Percentiles rank a stretch among this genome's conserved stretches.
Evolutionary conservation across 192 early-diverging fungal species (phyloP).

Genomic region (Chytriomyces sp.): DNA sequence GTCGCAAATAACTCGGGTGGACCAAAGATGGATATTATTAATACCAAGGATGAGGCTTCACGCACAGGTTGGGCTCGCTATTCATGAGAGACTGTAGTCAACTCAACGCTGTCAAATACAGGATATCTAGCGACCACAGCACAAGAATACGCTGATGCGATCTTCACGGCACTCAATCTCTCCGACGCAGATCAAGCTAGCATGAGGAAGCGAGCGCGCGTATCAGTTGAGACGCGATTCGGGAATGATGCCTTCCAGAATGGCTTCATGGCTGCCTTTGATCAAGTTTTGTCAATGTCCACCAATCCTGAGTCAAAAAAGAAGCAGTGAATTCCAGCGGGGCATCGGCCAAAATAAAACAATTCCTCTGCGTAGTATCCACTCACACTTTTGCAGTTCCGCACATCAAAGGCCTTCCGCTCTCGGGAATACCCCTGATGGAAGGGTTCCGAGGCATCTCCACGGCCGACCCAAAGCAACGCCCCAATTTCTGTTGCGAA

Average conservation of each 20-base stretch:
- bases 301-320: too few species aligned
- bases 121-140: constrained; percentile 45
- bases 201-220: constrained; percentile 66
- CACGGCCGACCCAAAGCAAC: too few species aligned
- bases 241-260: constrained; percentile 65
- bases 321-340: too few species aligned
- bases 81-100: not conserved
- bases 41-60: not conserved
- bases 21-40: constrained; percentile 83
- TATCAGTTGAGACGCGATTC: constrained; percentile 66
- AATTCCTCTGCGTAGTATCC: too few species aligned
- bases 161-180: constrained; percentile 52
- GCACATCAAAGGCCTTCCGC: too few species aligned
- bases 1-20: constrained; percentile 85
- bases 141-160: constrained; percentile 67
- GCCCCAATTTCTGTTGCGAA: too few species aligned
- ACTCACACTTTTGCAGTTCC: too few species aligned
- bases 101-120: not conserved
- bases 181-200: constrained; percentile 39
- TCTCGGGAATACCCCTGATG: too few species aligned
- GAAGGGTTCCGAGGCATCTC: too few species aligned
- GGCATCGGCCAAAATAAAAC: too few species aligned
- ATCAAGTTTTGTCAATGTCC: not conserved
- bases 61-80: constrained; percentile 18
- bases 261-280: constrained; percentile 24